A percentile compares a stretch with the other conserved stretches of the same genome.
phyloP scores from a whole-genome alignment of 345 rosid genomes.

The Sisymbrium altissimum region DNA sequence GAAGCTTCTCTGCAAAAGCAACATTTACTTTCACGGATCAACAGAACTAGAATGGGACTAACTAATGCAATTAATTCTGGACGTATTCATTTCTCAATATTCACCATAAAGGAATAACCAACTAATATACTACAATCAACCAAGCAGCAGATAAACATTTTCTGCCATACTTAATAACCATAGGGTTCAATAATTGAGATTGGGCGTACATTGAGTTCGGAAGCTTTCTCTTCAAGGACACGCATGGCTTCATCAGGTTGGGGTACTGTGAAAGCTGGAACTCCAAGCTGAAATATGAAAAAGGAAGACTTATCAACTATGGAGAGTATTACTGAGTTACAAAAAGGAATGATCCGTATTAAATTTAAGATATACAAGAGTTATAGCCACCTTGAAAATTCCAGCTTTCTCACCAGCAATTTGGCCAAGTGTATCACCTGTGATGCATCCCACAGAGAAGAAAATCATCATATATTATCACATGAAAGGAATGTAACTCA shows the following conservation, averaged over 20 bases:
- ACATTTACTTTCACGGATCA: neutral
- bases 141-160: neutral
- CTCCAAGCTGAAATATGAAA: slow-evolving; percentile 52
- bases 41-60: slow-evolving; percentile 7
- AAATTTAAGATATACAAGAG: slow-evolving; percentile 1
- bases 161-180: neutral
- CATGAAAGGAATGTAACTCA: neutral
- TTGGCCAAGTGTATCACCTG: slow-evolving; percentile 90
- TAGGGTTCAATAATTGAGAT: slow-evolving; percentile 24
- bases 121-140: neutral
- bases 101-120: neutral
- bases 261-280: slow-evolving; percentile 90
- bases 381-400: slow-evolving; percentile 73
- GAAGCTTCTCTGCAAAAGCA: neutral
- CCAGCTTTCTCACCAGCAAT: slow-evolving; percentile 99
- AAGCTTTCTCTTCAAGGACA: slow-evolving; percentile 83
- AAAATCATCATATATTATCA: neutral
- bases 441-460: slow-evolving; percentile 32
- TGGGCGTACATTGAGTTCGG: slow-evolving; percentile 55
- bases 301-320: slow-evolving; percentile 6
- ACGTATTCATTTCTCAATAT: neutral
- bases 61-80: neutral
- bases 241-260: slow-evolving; percentile 95
- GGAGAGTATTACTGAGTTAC: neutral
- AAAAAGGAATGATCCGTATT: too few relatives aligned